Percentiles rank a stretch among this genome's conserved stretches.
Evolutionary conservation across 768 basidiomycete genomes (phyloP).

Genomic region (Suillus sp.): DNA sequence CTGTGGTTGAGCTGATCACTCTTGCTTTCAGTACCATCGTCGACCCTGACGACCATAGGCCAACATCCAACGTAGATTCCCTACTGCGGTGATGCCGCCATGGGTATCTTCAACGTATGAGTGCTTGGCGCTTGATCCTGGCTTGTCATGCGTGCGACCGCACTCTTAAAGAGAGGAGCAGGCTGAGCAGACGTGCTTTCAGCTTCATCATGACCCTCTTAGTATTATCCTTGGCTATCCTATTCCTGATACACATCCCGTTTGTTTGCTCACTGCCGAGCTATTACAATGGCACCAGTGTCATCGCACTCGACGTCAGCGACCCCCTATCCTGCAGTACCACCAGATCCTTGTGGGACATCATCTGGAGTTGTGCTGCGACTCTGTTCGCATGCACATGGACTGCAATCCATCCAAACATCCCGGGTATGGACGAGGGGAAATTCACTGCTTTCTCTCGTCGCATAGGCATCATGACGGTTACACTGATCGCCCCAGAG

Average conservation of each 20-base stretch:
- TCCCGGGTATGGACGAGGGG: slow-evolving; percentile 23
- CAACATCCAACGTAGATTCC: no score
- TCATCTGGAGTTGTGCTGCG: slow-evolving; percentile 31
- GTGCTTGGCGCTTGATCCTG: no score
- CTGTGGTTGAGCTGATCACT: no score
- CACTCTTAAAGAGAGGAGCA: background rate
- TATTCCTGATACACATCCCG: background rate
- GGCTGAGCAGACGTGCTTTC: background rate
- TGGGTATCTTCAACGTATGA: no score
- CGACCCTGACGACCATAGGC: no score
- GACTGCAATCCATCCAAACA: slow-evolving; percentile 34
- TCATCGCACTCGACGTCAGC: background rate
- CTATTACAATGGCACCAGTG: background rate
- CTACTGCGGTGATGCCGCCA: no score
- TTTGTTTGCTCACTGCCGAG: background rate
- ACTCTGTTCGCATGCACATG: slow-evolving; percentile 35
- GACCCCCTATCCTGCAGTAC: background rate
- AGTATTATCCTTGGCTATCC: background rate
- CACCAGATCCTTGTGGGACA: slow-evolving; percentile 35
- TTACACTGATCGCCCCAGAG: slow-evolving; percentile 31
- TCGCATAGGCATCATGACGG: slow-evolving; percentile 18
- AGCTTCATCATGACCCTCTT: background rate
- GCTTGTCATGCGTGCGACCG: background rate
- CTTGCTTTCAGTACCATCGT: no score
- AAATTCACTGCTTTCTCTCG: slow-evolving; percentile 5